Conservation (phyloP, 2,329 filamentous ascomycete species). For the Rachicladosporium sp. region DNA sequence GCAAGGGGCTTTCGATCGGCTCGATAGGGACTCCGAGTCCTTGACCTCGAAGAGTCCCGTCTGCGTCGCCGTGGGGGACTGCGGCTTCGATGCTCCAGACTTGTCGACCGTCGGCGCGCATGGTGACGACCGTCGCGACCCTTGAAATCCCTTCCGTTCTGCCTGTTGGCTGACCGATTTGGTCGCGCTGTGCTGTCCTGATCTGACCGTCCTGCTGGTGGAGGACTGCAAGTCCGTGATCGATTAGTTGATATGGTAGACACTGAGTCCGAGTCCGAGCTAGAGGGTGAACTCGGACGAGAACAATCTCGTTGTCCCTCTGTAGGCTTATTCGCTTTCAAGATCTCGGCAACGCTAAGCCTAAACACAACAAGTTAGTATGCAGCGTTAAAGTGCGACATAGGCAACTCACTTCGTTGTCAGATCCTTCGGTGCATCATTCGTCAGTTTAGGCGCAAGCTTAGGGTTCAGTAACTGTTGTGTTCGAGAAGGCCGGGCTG, state of each 20-base stretch:
- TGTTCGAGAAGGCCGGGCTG: conserved; percentile 73
- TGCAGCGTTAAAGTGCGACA: background rate
- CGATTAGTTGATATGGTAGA: conserved; percentile 63
- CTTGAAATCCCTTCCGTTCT: background rate
- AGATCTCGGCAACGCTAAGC: conserved; percentile 1
- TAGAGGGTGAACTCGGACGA: conserved; percentile 16
- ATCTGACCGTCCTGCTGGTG: conserved; percentile 1
- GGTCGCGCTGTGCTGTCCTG: conserved; percentile 11
- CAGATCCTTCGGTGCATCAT: conserved; percentile 53
- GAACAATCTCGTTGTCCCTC: background rate
- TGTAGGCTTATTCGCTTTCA: conserved; percentile 2
- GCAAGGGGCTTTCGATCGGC: conserved; percentile 5
- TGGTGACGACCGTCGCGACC: background rate
- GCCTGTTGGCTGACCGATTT: conserved; percentile 2
- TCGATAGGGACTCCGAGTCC: conserved; percentile 7
- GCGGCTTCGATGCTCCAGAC: background rate
- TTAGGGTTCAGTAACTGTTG: conserved; percentile 88
- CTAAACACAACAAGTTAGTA: background rate
- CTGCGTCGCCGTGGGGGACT: background rate
- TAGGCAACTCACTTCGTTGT: conserved; percentile 33
- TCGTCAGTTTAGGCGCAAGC: conserved; percentile 68
- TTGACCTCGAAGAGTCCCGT: conserved; percentile 1
- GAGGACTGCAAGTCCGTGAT: conserved; percentile 38
- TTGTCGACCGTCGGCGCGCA: background rate
- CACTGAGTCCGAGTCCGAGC: conserved; percentile 30